Evolutionary conservation across 176 grass and related monocot species (phyloP), one percentile per base, ranked within the genome.

Genomic region (Avena eriantha): DNA sequence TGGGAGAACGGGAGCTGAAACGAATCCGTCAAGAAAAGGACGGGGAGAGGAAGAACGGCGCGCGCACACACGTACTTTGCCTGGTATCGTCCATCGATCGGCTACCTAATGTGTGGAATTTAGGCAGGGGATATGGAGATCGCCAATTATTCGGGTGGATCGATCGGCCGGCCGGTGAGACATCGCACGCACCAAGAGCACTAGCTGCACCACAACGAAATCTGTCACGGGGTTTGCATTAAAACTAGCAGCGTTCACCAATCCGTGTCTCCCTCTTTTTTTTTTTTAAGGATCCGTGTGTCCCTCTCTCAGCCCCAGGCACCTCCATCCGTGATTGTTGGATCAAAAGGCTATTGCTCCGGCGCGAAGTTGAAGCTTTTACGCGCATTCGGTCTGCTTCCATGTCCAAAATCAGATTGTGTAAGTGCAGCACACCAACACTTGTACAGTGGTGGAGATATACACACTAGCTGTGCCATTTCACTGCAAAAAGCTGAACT

Each of bases 11-110:
- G 16, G 82, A 2, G 14, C 69, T 81, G 57, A 39, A 79, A 67
- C 35, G 83, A 65, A 65, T 50, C 83, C 77, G 17, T 60, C 61
- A 65, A 54, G 88, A 86, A 77, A 89, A 89, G 18, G 82, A 85
- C 63, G 1, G 33, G 76, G 13, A 63, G 76, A 56, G 13, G 64
- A 47, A 36, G 48, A 21, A 76, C 4, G 7, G 21, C 48, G 23
- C 47, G 3, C 16, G 24, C n/a, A n/a, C 69, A 26, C 82, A 7
- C 2, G 21, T n/a, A 14, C 60, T 22, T 13, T 17, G 72, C 72
- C 72, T 39, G 15, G 14, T 39, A 69, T n/a, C n/a, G n/a, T 8
- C 34, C 67, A 49, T 4, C 14, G 3, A 51, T 63, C 60, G 43
- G 50, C 84, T 34, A 90, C 84, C 80, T 80, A 39, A 0, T 39